Evolutionary conservation across 2,329 filamentous ascomycete genomes (phyloP), one percentile per base, ranked within the genome.

Genomic region (Fusarium veterinarium): DNA sequence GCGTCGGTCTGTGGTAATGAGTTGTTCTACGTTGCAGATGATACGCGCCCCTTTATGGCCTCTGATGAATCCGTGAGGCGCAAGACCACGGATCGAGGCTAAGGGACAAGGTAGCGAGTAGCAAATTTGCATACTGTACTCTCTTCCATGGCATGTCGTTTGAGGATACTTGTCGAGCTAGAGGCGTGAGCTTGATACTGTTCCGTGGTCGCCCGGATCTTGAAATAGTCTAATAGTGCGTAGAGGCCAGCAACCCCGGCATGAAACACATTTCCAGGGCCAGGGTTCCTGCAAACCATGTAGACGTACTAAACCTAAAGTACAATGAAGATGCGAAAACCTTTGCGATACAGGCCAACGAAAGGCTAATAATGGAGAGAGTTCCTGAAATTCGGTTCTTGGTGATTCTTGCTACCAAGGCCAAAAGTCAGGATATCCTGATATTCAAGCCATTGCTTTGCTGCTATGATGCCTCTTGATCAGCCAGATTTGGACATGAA

Each of bases 191-290:
- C 33, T 33, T 48, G 33, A 58, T 52, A 35, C 49, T 37, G 52
- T 44, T 69, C 51, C 41, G 56, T 37, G 20, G 46, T 58, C 40
- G 37, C 52, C 62, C 40, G 64, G 64, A 60, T 61, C 63, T 40
- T 58, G 61, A 49, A 40, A 61, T 51, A 53, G 51, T 71, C 28
- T 59, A 67, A 48, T 40, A 60, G 64, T 41, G 30, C 20, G n/a
- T 23, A 40, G 20, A 56, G 46, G 45, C 64, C 49, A 63, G 46
- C 42, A 60, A 52, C 52, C 67, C 63, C 67, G 60, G 71, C 68
- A 66, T 72, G 71, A 73, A 73, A 73, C 71, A 68, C 45, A 55
- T 60, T 59, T 56, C 48, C 37, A 23, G 71, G 71, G 59, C 61
- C 71, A 57, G 63, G 71, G 63, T 53, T 72, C 40, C 20, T 45